Percentiles rank a stretch among this genome's conserved stretches.
phyloP scores from a whole-genome alignment of 495 filamentous ascomycete genomes.

The Jackrogersella multiformis region DNA sequence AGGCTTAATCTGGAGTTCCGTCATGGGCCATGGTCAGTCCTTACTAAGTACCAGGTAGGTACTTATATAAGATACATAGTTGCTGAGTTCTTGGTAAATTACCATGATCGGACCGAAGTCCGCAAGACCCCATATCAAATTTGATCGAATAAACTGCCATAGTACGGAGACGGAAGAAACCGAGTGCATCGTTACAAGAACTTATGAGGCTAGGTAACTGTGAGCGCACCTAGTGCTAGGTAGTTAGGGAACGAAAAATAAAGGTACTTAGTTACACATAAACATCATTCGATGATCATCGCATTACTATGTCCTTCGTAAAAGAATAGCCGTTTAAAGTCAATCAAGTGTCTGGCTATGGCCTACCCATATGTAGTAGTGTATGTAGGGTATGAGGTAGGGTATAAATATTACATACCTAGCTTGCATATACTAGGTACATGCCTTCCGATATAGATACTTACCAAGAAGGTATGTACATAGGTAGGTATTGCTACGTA shows the following conservation, averaged over 20 bases:
- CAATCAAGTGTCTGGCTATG: background rate
- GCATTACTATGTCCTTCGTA: constrained; percentile 26
- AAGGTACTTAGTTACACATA: constrained; percentile 13
- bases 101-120: constrained; percentile 38
- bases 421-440: constrained; percentile 1
- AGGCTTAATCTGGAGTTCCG: constrained; percentile 42
- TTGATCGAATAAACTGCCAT: constrained; percentile 4
- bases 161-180: constrained; percentile 31
- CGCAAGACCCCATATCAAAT: constrained; percentile 33
- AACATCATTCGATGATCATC: constrained; percentile 41
- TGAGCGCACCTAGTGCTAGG: too few relatives aligned
- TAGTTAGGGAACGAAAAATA: constrained; percentile 19
- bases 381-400: background rate
- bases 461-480: too few relatives aligned
- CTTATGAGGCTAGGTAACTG: constrained; percentile 11
- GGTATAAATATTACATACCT: constrained; percentile 4
- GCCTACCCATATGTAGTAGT: constrained; percentile 10
- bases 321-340: constrained; percentile 8
- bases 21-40: constrained; percentile 29
- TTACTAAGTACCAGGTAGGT: constrained; percentile 25
- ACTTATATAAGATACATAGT: constrained; percentile 20
- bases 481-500: too few relatives aligned
- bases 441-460: background rate
- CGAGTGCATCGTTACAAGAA: constrained; percentile 31
- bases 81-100: constrained; percentile 31